phyloP scores from a whole-genome alignment of 306 rosid genomes.

The Quercus suber region DNA sequence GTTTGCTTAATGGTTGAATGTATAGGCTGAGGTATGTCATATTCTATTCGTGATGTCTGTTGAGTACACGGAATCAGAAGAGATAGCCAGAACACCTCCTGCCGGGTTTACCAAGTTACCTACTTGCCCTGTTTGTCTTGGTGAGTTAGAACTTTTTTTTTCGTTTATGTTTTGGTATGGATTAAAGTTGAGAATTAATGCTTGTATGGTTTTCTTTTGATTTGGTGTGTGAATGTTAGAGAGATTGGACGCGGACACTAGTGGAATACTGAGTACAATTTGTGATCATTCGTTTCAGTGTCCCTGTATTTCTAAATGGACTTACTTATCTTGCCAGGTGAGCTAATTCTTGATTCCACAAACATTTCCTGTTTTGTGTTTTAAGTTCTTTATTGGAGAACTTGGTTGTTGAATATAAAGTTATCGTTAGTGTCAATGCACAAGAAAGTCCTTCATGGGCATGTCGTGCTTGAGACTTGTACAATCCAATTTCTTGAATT shows the following conservation, averaged over 20 bases:
- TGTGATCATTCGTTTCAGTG: constrained; percentile 96
- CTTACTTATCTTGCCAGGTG: constrained; percentile 87
- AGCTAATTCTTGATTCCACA: constrained; percentile 27
- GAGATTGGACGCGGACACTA: constrained; percentile 77
- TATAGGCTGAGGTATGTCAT: constrained; percentile 91
- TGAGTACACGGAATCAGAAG: constrained; percentile 76
- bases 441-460: neutral
- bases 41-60: constrained; percentile 65
- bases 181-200: neutral
- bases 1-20: constrained; percentile 1
- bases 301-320: constrained; percentile 94
- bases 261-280: constrained; percentile 76
- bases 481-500: no score
- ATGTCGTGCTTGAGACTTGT: neutral
- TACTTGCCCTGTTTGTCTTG: constrained; percentile 93
- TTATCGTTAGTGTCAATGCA: constrained; percentile 1
- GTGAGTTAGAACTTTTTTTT: constrained; percentile 40
- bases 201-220: constrained; percentile 10
- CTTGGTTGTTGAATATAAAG: constrained; percentile 15
- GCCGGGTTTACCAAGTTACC: constrained; percentile 75
- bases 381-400: neutral
- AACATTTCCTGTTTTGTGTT: neutral
- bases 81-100: constrained; percentile 77
- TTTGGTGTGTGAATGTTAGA: constrained; percentile 48
- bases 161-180: constrained; percentile 1